Evolutionary conservation across 352 stramenopile species (phyloP).

Genomic region (Pythium phragmitis): DNA sequence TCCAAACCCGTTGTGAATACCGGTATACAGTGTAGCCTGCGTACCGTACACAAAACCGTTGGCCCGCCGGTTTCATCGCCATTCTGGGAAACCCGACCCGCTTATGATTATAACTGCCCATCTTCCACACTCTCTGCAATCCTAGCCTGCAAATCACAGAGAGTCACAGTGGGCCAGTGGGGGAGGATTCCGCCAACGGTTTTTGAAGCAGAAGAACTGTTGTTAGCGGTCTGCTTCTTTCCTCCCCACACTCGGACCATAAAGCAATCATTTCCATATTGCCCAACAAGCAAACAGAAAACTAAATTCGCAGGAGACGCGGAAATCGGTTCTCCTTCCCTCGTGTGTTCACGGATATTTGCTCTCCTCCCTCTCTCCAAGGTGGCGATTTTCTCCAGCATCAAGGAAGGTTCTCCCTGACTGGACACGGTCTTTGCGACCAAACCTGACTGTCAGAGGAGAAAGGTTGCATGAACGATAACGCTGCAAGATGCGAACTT

Average conservation of each 20-base stretch:
- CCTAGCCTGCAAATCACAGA: background rate
- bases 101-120: background rate
- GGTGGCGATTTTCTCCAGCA: no score
- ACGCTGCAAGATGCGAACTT: no score
- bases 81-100: conserved; percentile 5
- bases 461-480: no score
- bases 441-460: no score
- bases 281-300: conserved; percentile 5
- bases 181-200: background rate
- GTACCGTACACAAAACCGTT: conserved; percentile 4
- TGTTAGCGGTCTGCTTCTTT: no score
- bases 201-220: background rate
- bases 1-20: conserved; percentile 1
- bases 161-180: background rate
- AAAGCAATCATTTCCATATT: background rate
- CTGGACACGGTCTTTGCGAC: no score
- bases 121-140: background rate
- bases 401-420: conserved; percentile 1
- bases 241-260: no score
- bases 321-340: conserved; percentile 4
- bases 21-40: no score
- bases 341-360: conserved; percentile 1
- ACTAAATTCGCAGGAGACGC: conserved; percentile 2
- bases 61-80: background rate
- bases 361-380: background rate